A percentile compares a stretch with the other conserved stretches of the same genome.
These are phyloP conservation scores for Monosporascus sp. DNA, from an alignment of 2,329 filamentous ascomycete species.

Conservation along the genomic window DNA sequence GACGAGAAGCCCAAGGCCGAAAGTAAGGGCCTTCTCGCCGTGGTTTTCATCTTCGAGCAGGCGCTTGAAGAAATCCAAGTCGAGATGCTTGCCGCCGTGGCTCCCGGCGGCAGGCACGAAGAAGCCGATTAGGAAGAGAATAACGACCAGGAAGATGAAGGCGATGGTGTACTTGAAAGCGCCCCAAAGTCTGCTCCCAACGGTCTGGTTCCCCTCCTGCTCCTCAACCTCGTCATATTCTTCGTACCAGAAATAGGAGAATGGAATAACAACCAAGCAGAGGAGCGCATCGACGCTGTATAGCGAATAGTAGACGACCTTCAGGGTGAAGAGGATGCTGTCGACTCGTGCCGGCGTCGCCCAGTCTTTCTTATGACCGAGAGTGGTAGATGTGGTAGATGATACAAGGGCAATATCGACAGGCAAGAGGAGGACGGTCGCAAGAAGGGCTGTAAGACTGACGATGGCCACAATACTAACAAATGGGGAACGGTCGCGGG, in stretches of 20 bases:
- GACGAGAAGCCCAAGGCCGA: conserved; percentile 81
- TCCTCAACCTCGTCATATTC: conserved; percentile 90
- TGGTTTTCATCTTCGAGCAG: conserved; percentile 73
- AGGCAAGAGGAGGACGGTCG: conserved; percentile 85
- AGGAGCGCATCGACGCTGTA: conserved; percentile 89
- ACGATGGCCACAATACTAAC: conserved; percentile 83
- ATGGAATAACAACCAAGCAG: conserved; percentile 85
- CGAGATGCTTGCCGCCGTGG: conserved; percentile 59
- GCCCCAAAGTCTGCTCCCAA: conserved; percentile 68
- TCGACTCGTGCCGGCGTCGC: conserved; percentile 77
- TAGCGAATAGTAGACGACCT: conserved; percentile 85
- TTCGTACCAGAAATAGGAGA: conserved; percentile 97
- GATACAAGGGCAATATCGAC: conserved; percentile 95
- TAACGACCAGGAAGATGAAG: conserved; percentile 73
- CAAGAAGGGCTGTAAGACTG: conserved; percentile 80
- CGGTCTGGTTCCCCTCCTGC: conserved; percentile 69
- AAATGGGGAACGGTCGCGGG: conserved; percentile 74
- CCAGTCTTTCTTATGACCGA: conserved; percentile 90
- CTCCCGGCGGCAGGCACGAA: conserved; percentile 79
- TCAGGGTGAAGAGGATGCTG: conserved; percentile 72
- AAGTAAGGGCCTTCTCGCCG: conserved; percentile 87
- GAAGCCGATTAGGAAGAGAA: conserved; percentile 88
- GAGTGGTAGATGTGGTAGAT: conserved; percentile 69
- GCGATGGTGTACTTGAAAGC: conserved; percentile 86
- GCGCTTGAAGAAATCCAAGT: conserved; percentile 87